phyloP scores from a whole-genome alignment of 2,329 filamentous ascomycete genomes.

The Boeremia lycopersici region DNA sequence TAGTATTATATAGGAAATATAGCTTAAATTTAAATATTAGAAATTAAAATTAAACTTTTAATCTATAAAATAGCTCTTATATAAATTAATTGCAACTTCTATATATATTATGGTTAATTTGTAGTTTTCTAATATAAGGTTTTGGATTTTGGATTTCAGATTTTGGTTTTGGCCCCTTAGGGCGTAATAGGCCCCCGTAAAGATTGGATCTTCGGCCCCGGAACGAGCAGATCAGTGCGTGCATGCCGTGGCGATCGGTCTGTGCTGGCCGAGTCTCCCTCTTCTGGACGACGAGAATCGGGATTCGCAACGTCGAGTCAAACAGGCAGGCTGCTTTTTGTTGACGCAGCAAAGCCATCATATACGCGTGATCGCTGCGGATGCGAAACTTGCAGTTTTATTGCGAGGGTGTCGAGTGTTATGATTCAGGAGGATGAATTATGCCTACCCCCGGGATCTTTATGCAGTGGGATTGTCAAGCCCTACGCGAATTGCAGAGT shows the following conservation, averaged over 20 bases:
- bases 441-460: conserved; percentile 7
- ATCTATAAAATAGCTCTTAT: no score
- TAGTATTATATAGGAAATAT: no score
- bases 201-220: conserved; percentile 21
- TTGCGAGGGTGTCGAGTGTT: conserved; percentile 10
- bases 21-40: no score
- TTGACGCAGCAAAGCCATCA: conserved; percentile 10
- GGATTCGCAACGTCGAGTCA: conserved; percentile 5
- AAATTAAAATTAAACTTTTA: no score
- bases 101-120: no score
- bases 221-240: conserved; percentile 25
- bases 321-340: conserved; percentile 3
- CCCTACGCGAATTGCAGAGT: conserved; percentile 12
- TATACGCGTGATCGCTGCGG: conserved; percentile 10
- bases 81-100: no score
- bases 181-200: no score
- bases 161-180: no score
- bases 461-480: conserved; percentile 18
- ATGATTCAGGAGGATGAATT: conserved; percentile 17
- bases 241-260: conserved; percentile 18
- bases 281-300: conserved; percentile 8
- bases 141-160: no score
- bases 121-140: no score
- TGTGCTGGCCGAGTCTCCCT: conserved; percentile 14
- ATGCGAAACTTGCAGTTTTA: conserved; percentile 3